Evolutionary conservation across 164 flowering plant genomes (phyloP).

Genomic region (Kalanchoe fedtschenkoi): DNA sequence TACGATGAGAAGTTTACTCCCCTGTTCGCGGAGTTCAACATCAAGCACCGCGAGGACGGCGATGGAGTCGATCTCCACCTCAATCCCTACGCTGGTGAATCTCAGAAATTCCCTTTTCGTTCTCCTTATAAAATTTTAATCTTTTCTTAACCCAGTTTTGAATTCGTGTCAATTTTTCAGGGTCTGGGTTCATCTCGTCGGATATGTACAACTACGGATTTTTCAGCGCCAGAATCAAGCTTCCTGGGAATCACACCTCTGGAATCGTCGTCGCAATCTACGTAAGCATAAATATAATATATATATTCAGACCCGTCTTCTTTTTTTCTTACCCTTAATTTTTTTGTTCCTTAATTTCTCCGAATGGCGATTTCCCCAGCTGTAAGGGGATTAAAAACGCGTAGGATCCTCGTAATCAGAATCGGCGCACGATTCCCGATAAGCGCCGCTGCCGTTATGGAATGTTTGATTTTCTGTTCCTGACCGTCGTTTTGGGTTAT

Average conservation of each 20-base stretch:
- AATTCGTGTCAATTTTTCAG: conserved; percentile 19
- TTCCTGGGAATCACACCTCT: conserved; percentile 72
- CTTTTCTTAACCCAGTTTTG: not conserved
- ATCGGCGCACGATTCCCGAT: not conserved
- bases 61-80: conserved; percentile 50
- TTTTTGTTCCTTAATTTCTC: not conserved
- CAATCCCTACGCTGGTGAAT: conserved; percentile 58
- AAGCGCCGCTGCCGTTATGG: not conserved
- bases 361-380: no score
- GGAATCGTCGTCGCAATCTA: conserved; percentile 90
- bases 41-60: conserved; percentile 42
- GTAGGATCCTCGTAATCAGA: not conserved
- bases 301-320: no score
- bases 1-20: conserved; percentile 48
- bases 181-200: conserved; percentile 82
- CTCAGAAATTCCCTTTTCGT: no score
- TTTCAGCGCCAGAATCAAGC: conserved; percentile 80
- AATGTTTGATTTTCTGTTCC: not conserved
- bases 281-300: conserved; percentile 45
- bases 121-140: not conserved
- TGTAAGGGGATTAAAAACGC: not conserved
- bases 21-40: conserved; percentile 62
- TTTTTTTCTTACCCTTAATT: not conserved
- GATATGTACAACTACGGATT: conserved; percentile 60
- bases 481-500: not conserved